phyloP scores from a whole-genome alignment of 257 asterid species.

The Nicotiana tomentosiformis region DNA sequence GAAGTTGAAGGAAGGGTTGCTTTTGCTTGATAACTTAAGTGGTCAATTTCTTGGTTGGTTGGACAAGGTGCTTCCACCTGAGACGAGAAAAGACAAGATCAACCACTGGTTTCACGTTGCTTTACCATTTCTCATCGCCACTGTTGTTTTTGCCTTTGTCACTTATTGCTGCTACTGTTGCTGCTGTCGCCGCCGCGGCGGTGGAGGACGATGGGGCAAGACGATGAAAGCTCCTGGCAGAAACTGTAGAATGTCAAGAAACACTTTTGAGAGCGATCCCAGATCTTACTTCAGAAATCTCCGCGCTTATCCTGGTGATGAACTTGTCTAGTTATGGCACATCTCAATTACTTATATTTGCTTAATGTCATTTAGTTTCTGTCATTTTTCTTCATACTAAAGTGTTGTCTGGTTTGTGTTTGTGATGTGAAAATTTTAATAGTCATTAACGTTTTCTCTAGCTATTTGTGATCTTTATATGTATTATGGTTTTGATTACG shows the following conservation, averaged over 20 bases:
- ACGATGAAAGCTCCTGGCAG: constrained; percentile 29
- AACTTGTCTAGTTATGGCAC: too few species aligned
- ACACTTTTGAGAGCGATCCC: too few species aligned
- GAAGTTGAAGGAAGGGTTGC: constrained; percentile 5
- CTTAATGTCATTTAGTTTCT: too few species aligned
- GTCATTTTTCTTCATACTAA: too few species aligned
- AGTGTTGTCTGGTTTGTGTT: too few species aligned
- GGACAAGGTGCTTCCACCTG: constrained; percentile 12
- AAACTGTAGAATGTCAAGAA: constrained; percentile 14
- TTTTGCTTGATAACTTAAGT: neutral
- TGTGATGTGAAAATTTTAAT: too few species aligned
- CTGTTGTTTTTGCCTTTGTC: neutral
- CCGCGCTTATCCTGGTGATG: neutral
- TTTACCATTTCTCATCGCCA: constrained; percentile 4
- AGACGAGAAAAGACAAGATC: constrained; percentile 13
- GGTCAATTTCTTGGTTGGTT: neutral
- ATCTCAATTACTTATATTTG: too few species aligned
- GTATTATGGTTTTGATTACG: too few species aligned
- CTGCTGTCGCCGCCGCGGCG: constrained; percentile 3
- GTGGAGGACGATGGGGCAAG: neutral
- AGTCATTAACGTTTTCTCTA: too few species aligned
- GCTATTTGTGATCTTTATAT: too few species aligned
- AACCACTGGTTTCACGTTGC: constrained; percentile 19
- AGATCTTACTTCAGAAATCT: constrained; percentile 14
- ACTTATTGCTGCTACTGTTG: constrained; percentile 11